Evolutionary conservation across 73 alveolate genomes (phyloP), one percentile per base, ranked within the genome.

Genomic region (Tetrahymena elliotti): DNA sequence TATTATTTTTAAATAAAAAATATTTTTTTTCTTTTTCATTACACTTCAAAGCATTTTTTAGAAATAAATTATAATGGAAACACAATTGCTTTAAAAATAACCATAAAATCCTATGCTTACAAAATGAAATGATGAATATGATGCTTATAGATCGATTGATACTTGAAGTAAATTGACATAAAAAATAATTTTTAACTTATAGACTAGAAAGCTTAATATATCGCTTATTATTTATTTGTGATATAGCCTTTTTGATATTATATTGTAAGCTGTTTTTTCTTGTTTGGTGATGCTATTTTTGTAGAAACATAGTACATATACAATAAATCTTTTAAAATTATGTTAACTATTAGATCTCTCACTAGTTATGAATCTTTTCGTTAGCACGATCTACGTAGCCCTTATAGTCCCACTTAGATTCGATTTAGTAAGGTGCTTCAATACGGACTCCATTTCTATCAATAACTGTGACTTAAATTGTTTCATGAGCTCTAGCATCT

Each of bases 401-500:
- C 18, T 33, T 31, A 24, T 52, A 94, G 83, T 94, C 96, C 96
- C 96, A 94, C 35, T 53, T 94, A 4, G 95, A 84, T 88, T 94
- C 96, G 33, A 94, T 92, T 94, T 93, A 38, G 37, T 84, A 38
- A 52, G 96, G 96, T 13, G 47, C 33, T 36, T 94, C 95, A 88
- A 94, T 33, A 18, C 92, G 92, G 38, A 84, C 93, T 33, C 96
- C 96, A 39, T 94, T 38, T 33, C 54, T 54, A 92, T 84, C 93
- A 38, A 94, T 92, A 39, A 84, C 83, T 27, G 95, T 88, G 18
- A 94, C 38, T 83, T 94, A 92, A 35, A 94, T 84, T 47, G 83
- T 83, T 84, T 94, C 96, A 88, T 94, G 96, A 18, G 96, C 95
- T 94, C 96, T 94, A 35, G 94, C 93, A 52, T 94, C 96, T 94